phyloP scores from a whole-genome alignment of 2,329 filamentous ascomycete species.

The Ascochyta clinopodiicola region DNA sequence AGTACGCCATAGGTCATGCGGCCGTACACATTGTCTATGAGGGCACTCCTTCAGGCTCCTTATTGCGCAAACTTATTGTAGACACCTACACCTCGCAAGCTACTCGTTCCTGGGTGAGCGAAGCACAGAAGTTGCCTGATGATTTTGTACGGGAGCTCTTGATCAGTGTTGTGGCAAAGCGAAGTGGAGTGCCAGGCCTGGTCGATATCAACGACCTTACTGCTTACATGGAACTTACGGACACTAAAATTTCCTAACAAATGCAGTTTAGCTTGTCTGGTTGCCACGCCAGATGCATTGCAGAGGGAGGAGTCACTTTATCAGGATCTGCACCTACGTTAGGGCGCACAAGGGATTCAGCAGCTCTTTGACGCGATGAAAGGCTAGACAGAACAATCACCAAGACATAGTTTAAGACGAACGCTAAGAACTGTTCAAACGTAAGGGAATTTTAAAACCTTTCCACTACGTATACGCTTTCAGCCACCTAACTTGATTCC shows the following conservation, averaged over 20 bases:
- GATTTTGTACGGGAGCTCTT: not conserved
- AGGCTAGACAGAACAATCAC: no score
- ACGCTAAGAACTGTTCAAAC: no score
- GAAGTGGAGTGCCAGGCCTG: not conserved
- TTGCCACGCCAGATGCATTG: no score
- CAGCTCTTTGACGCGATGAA: no score
- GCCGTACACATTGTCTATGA: not conserved
- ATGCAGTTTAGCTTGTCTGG: no score
- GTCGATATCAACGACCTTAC: not conserved
- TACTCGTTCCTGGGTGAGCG: not conserved
- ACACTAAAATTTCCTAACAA: no score
- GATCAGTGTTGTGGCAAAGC: not conserved
- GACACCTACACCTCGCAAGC: not conserved
- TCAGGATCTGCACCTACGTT: no score
- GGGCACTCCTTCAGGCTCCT: not conserved
- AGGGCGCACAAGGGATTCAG: no score
- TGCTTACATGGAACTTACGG: not conserved
- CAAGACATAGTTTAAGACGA: no score
- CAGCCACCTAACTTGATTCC: not conserved
- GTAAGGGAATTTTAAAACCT: no score
- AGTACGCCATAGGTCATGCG: rapidly evolving
- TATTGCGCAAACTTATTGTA: not conserved
- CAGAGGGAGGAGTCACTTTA: no score
- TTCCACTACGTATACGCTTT: not conserved
- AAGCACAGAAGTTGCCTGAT: not conserved